Percentiles rank a stretch among this genome's conserved stretches.
These are phyloP conservation scores for Cinnamomum chago DNA, from an alignment of 164 flowering plant species.

Conservation along the genomic window DNA sequence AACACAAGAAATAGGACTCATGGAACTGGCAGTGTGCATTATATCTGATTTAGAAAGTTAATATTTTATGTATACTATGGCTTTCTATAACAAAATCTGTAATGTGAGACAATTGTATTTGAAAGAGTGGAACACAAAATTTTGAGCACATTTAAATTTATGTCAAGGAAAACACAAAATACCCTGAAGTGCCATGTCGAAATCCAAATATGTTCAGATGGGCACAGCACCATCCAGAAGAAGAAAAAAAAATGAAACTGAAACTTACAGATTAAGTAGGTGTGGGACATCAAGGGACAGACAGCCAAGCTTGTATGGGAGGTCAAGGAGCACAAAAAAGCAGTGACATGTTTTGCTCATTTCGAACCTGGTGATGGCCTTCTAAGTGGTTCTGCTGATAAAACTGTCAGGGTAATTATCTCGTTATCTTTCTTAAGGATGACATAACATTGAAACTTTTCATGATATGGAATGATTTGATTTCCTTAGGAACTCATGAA, in stretches of 20 bases:
- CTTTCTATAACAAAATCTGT: too few relatives aligned
- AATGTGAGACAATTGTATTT: too few relatives aligned
- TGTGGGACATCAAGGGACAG: conserved; percentile 64
- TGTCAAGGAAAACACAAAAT: too few relatives aligned
- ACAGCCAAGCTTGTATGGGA: conserved; percentile 51
- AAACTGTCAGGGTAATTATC: conserved; percentile 54
- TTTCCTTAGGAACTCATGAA: neutral
- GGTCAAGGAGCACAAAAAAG: conserved; percentile 59
- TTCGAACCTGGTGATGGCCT: conserved; percentile 60
- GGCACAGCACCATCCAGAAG: too few relatives aligned
- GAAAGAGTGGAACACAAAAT: too few relatives aligned
- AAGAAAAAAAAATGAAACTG: neutral
- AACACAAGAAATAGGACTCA: too few relatives aligned
- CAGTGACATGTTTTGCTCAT: conserved; percentile 67
- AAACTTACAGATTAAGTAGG: conserved; percentile 26
- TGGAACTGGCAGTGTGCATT: too few relatives aligned
- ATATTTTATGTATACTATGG: too few relatives aligned
- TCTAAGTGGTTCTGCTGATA: conserved; percentile 72
- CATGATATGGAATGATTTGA: neutral
- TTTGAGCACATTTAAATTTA: too few relatives aligned
- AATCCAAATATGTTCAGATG: too few relatives aligned
- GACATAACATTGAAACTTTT: neutral
- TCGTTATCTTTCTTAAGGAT: neutral
- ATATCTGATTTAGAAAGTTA: too few relatives aligned
- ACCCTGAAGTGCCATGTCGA: too few relatives aligned